Conservation (phyloP, 139 green algal species). For the Axilococcus clingmanii region DNA sequence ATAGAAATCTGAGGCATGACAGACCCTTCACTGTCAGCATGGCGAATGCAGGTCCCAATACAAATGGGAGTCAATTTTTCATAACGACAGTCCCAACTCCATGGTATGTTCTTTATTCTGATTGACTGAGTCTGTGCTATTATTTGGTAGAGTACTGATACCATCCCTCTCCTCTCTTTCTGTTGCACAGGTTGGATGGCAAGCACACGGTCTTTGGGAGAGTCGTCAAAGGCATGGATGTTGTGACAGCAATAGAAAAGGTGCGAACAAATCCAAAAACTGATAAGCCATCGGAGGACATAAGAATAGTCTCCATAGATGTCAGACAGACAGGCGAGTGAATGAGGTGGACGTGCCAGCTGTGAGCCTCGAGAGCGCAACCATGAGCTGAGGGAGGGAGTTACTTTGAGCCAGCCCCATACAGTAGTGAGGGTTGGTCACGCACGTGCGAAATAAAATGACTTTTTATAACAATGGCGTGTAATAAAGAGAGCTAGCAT, state of each 20-base stretch:
- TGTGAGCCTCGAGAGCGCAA: no score
- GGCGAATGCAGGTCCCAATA: conserved; percentile 66
- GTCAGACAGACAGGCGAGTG: conserved; percentile 2
- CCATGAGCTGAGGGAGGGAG: no score
- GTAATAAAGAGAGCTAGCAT: background rate
- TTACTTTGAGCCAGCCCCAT: no score
- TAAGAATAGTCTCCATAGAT: conserved; percentile 89
- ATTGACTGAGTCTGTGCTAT: conserved; percentile 34
- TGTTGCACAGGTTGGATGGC: no score
- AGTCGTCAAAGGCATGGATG: conserved; percentile 81
- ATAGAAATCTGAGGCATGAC: conserved; percentile 81
- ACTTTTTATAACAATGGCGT: no score
- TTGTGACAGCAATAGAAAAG: conserved; percentile 88
- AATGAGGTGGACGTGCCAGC: no score
- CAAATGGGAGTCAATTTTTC: conserved; percentile 69
- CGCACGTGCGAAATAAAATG: no score
- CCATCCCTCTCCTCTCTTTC: background rate
- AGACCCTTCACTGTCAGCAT: conserved; percentile 72
- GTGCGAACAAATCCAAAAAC: conserved; percentile 67
- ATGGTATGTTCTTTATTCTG: conserved; percentile 71
- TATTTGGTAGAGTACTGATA: background rate
- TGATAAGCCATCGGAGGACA: conserved; percentile 88
- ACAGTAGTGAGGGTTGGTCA: no score
- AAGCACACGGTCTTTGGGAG: conserved; percentile 70
- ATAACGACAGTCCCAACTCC: conserved; percentile 83